These are phyloP conservation scores for Monilinia vaccinii-corymbosi DNA, from an alignment of 2,329 filamentous ascomycete species.

Conservation along the genomic window DNA sequence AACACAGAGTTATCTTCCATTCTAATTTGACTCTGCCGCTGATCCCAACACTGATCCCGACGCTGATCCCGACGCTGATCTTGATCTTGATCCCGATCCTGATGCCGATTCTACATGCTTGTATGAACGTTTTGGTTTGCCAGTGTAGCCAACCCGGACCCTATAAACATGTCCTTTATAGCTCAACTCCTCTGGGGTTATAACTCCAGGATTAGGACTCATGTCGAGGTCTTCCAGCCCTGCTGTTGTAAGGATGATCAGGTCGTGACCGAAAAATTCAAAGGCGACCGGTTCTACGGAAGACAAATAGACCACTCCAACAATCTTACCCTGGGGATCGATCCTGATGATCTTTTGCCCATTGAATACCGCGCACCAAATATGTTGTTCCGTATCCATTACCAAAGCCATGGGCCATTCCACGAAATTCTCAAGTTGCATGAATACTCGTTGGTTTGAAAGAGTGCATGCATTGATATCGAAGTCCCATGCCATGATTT, in stretches of 20 bases:
- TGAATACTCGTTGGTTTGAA: background rate
- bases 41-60: too few relatives aligned
- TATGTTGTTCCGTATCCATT: background rate
- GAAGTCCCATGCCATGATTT: background rate
- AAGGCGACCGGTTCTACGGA: background rate
- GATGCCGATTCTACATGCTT: background rate
- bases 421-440: background rate
- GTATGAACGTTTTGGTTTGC: background rate
- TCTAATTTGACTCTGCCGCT: too few relatives aligned
- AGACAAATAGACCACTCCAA: background rate
- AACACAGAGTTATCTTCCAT: too few relatives aligned
- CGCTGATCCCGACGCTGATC: too few relatives aligned
- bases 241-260: background rate
- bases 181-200: too few relatives aligned
- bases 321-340: background rate
- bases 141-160: background rate
- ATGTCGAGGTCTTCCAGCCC: accelerated
- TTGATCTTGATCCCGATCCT: too few relatives aligned
- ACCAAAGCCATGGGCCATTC: background rate
- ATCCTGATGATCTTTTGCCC: background rate
- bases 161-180: background rate
- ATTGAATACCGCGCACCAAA: background rate
- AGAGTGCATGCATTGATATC: background rate
- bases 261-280: background rate
- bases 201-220: too few relatives aligned